A percentile compares a stretch with the other conserved stretches of the same genome.
Evolutionary conservation across 1,284 basidiomycete genomes (phyloP).

Genomic region (Dichomitus squalens): DNA sequence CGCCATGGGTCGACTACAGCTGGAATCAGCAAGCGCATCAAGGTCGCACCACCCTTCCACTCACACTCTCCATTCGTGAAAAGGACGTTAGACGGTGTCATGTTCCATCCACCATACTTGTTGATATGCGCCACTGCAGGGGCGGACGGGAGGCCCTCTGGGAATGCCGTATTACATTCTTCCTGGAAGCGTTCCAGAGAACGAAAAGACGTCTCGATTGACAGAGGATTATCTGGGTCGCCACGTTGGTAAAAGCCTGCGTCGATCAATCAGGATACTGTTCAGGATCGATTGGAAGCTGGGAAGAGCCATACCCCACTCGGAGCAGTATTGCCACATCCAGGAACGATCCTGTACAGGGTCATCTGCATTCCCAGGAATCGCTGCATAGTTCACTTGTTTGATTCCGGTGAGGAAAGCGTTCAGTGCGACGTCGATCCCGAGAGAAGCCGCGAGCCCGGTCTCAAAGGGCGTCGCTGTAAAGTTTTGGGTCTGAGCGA

Average conservation of each 20-base stretch:
- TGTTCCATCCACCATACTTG: constrained; percentile 54
- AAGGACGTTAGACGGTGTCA: constrained; percentile 49
- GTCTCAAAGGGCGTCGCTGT: constrained; percentile 40
- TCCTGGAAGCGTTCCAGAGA: constrained; percentile 47
- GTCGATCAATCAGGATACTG: background rate
- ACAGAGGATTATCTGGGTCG: constrained; percentile 45
- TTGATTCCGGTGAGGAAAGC: constrained; percentile 45
- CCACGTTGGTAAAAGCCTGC: constrained; percentile 52
- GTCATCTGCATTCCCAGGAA: constrained; percentile 43
- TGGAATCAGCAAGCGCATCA: background rate
- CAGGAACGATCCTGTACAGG: constrained; percentile 46
- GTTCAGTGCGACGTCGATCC: constrained; percentile 39
- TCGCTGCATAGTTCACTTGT: constrained; percentile 49
- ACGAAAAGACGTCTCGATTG: constrained; percentile 49
- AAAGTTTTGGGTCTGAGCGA: constrained; percentile 47
- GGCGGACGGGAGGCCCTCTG: constrained; percentile 37
- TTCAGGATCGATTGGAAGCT: background rate
- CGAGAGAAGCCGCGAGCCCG: constrained; percentile 39
- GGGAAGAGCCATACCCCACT: constrained; percentile 42
- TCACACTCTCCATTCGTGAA: constrained; percentile 55
- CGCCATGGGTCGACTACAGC: constrained; percentile 57
- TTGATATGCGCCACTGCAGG: constrained; percentile 47
- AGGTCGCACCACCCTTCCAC: constrained; percentile 11
- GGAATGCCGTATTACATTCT: constrained; percentile 44
- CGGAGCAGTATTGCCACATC: constrained; percentile 58